Evolutionary conservation across 257 asterid genomes (phyloP), one percentile per base, ranked within the genome.

Genomic region (Ilex asprella): DNA sequence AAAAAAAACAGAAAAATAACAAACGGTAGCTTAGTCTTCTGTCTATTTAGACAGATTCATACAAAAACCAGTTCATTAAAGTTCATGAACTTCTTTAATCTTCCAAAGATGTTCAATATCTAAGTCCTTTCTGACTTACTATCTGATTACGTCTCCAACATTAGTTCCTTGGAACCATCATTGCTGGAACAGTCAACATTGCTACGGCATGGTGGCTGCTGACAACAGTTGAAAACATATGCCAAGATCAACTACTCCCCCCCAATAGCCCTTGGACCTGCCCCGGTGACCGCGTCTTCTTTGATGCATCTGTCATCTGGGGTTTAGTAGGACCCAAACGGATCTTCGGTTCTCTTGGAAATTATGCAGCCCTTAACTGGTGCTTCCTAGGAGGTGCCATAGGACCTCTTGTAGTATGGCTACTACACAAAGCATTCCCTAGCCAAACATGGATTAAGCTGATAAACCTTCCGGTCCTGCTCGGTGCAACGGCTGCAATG

Each of bases 231-330:
- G 52, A 75, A 0, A 64, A 81, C 87, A 86, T 89, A 16, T 89
- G 97, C 73, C 65, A 87, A 0, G 44, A 16, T 5, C 54, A 78
- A 2, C 41, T 71, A 5, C 97, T 89, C 8, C 91, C 97, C 2
- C 59, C 72, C 1, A 67, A 70, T 16, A 87, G 94, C 61, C 92
- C 89, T 0, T 89, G 95, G 92, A 85, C 94, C 1, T 89, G 97
- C 39, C 86, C 86, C 0, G 7, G 56, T 13, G 89, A 83, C 65
- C 64, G 72, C 5, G 82, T 80, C 0, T 89, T 89, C 84, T 87
- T 43, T 59, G 83, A 79, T 44, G 97, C 95, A 21, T 87, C 97
- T 0, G 91, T 87, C 13, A 79, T 86, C 5, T 89, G 97, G 97
- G 97, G 97, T 3, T 64, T 89, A 30, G 73, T 83, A 0, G 91